Percentiles rank a stretch among this genome's conserved stretches.
Conservation (phyloP, 176 grass and related monocot genomes). For the Zizania latifolia region DNA sequence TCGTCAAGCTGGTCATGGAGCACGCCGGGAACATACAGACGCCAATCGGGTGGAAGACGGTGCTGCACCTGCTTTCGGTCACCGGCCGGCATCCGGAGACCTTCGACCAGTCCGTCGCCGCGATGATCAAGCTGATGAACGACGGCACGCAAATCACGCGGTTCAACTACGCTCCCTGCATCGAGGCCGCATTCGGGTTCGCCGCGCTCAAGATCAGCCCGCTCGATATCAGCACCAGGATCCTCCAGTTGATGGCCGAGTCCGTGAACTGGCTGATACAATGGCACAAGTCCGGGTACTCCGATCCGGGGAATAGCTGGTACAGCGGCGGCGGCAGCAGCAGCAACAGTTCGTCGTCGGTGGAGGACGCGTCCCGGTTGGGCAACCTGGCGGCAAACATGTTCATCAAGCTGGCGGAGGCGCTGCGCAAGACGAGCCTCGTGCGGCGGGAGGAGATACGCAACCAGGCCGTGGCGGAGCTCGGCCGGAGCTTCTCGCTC, state of each 20-base stretch:
- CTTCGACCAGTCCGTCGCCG: constrained; percentile 68
- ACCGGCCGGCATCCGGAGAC: constrained; percentile 82
- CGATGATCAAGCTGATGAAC: constrained; percentile 64
- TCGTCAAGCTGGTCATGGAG: constrained; percentile 47
- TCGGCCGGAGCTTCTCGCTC: constrained; percentile 44
- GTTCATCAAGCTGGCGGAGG: constrained; percentile 82
- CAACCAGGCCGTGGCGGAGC: constrained; percentile 57
- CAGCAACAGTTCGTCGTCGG: not conserved
- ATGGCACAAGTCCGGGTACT: constrained; percentile 76
- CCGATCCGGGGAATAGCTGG: constrained; percentile 30
- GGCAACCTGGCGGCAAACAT: constrained; percentile 53
- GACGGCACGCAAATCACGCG: constrained; percentile 40
- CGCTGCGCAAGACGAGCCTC: constrained; percentile 70
- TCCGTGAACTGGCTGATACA: constrained; percentile 62
- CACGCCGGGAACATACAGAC: constrained; percentile 52
- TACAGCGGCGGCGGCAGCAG: not conserved
- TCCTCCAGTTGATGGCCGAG: constrained; percentile 66
- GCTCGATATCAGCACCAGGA: constrained; percentile 63
- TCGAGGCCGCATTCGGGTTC: constrained; percentile 77
- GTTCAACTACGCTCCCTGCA: constrained; percentile 71
- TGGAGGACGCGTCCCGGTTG: constrained; percentile 26
- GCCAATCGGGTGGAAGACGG: constrained; percentile 66
- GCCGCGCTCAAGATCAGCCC: constrained; percentile 85
- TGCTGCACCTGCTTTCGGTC: constrained; percentile 65
- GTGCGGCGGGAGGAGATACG: constrained; percentile 85